Base-by-base conservation (phyloP, 768 basidiomycete species). In the Gloeostereum incarnatum region DNA sequence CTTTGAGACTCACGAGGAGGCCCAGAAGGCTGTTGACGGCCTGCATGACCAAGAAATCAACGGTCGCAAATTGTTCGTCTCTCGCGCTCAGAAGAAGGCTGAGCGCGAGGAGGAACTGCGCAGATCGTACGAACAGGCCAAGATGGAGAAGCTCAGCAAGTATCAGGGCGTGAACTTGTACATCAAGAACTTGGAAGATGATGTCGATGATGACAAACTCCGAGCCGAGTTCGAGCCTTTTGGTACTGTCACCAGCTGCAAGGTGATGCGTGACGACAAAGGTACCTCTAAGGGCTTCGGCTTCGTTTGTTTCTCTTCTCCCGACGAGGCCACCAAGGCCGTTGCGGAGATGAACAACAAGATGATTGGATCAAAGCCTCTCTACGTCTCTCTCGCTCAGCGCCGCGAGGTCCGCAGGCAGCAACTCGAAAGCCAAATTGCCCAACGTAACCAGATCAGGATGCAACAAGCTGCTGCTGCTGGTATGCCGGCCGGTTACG, bases 301-400 rank as follows among this genome's bases (percentile, higher is more conserved):
- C 47, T 99, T 99, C 58, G 96, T 99, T 51, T 99, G 96, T 65
- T 99, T 91, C 73, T 90, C 91, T 24, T 84, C 91, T 38, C 92
- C 96, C 34, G 96, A 99, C 49, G 96, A 99, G 66, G 93, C 96
- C 17, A 97, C 91, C 55, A 98, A 98, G 70, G 96, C 96, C 44
- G 92, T 98, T 43, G 88, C 91, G 39, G 96, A 99, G 71, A 96
- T 99, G 92, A 99, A 99, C 76, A 97, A 96, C 78, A 94, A 94
- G 70, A 98, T 98, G 83, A 89, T 98, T 54, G 94, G 94, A 45
- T 78, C 83, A 49, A 99, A 99, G 68, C 96, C 96, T 38, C 78
- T 99, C 52, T 99, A 98, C 56, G 96, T 99, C 57, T 93, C 94
- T 29, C 81, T 98, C 49, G 96, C 96, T 49, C 96, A 99, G 60